Evolutionary conservation across 768 basidiomycete species (phyloP).

Genomic region (Tricholoma saponaceum): DNA sequence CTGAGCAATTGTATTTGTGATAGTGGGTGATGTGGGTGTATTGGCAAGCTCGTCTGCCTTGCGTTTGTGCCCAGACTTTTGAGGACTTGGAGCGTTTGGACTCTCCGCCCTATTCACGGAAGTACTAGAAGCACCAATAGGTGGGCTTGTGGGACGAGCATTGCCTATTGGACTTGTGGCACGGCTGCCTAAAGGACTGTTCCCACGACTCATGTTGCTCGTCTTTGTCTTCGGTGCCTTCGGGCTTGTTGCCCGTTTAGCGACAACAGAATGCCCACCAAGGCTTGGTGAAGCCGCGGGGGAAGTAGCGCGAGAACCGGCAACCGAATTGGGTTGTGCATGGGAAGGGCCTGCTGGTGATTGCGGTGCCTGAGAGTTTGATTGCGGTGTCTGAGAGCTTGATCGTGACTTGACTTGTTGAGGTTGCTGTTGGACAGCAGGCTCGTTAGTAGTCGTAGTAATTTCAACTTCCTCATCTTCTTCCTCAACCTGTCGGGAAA

Average conservation of each 20-base stretch:
- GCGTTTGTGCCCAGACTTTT: slow-evolving; percentile 35
- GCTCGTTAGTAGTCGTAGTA: slow-evolving; percentile 27
- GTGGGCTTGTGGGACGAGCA: slow-evolving; percentile 43
- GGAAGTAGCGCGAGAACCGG: slow-evolving; percentile 56
- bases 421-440: slow-evolving; percentile 45
- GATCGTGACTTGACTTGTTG: slow-evolving; percentile 43
- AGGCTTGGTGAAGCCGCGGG: slow-evolving; percentile 50
- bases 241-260: slow-evolving; percentile 83
- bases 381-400: slow-evolving; percentile 40
- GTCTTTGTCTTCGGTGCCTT: slow-evolving; percentile 60
- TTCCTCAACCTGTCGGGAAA: slow-evolving; percentile 51
- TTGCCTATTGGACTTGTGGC: slow-evolving; percentile 45
- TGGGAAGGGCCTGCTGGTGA: slow-evolving; percentile 34
- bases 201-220: slow-evolving; percentile 45
- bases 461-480: slow-evolving; percentile 72
- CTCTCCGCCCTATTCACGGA: slow-evolving; percentile 28
- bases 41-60: slow-evolving; percentile 42
- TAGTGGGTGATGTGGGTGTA: slow-evolving; percentile 6
- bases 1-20: slow-evolving; percentile 14
- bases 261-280: slow-evolving; percentile 76
- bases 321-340: slow-evolving; percentile 24
- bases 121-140: slow-evolving; percentile 18
- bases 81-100: slow-evolving; percentile 19
- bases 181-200: slow-evolving; percentile 58
- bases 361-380: slow-evolving; percentile 32